A percentile compares a stretch with the other conserved stretches of the same genome.
Evolutionary conservation across 768 basidiomycete genomes (phyloP).

Genomic region (Xerocomellus amylosporus): DNA sequence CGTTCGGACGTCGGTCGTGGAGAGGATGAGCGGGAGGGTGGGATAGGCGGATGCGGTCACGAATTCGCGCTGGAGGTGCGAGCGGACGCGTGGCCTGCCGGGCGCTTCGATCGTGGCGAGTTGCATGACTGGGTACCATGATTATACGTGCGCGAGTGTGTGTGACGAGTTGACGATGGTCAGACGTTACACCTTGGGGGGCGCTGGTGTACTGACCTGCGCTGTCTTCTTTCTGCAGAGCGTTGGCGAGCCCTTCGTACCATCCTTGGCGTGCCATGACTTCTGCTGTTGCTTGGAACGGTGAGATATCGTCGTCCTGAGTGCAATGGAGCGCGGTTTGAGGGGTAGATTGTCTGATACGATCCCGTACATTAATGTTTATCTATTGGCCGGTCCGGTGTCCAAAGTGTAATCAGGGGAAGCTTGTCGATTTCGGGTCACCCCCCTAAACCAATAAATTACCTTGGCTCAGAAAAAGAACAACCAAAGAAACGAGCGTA

Average conservation of each 20-base stretch:
- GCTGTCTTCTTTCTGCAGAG: slow-evolving; percentile 36
- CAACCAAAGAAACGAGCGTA: neutral
- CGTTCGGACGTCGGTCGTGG: slow-evolving; percentile 70
- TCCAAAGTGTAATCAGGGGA: too few relatives aligned
- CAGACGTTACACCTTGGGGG: neutral
- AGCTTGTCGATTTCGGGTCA: too few relatives aligned
- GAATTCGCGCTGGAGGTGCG: slow-evolving; percentile 60
- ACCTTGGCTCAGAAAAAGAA: neutral
- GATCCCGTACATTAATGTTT: too few relatives aligned
- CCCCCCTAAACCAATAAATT: neutral
- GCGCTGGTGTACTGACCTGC: slow-evolving; percentile 29
- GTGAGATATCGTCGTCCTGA: neutral
- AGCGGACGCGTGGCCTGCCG: slow-evolving; percentile 58
- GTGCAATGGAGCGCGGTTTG: neutral
- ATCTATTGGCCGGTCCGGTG: too few relatives aligned
- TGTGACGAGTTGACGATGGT: neutral
- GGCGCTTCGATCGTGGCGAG: slow-evolving; percentile 35
- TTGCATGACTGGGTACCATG: slow-evolving; percentile 48
- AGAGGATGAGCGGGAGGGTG: slow-evolving; percentile 57
- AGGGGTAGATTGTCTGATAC: too few relatives aligned
- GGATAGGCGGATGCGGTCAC: slow-evolving; percentile 43
- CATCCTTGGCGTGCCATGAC: slow-evolving; percentile 36
- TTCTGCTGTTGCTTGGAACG: too few relatives aligned
- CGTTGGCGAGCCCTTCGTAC: slow-evolving; percentile 45
- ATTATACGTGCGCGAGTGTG: neutral